A percentile compares a stretch with the other conserved stretches of the same genome.
These are phyloP conservation scores for Pseudogymnoascus sp. DNA, from an alignment of 2,329 filamentous ascomycete genomes.

Conservation along the genomic window DNA sequence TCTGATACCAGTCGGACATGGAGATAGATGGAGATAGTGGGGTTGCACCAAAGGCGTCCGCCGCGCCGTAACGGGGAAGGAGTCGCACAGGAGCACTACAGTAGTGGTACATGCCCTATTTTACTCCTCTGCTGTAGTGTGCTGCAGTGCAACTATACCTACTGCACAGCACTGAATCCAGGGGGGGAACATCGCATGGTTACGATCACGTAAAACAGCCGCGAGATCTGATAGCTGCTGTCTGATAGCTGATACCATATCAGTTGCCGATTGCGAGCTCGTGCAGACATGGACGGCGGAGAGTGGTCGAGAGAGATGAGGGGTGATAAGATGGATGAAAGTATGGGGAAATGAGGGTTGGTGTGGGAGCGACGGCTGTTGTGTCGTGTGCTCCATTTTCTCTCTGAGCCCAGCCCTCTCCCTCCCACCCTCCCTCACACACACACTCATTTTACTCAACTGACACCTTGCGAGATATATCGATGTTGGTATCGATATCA, in stretches of 20 bases:
- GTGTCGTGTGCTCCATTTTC: slow-evolving; percentile 1
- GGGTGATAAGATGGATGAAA: not conserved
- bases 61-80: not conserved
- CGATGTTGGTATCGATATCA: not conserved
- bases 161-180: not conserved
- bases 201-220: slow-evolving; percentile 3
- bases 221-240: not conserved
- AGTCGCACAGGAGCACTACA: not conserved
- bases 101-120: not conserved
- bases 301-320: not conserved
- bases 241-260: not conserved
- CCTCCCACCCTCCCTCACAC: not conserved
- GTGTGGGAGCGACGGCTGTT: not conserved
- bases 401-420: not conserved
- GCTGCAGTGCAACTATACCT: not conserved
- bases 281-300: not conserved
- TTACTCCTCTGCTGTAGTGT: not conserved
- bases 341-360: not conserved
- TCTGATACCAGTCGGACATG: not conserved
- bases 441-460: not conserved
- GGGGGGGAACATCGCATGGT: not conserved
- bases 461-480: not conserved
- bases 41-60: not conserved
- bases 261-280: not conserved
- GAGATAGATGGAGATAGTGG: slow-evolving; percentile 1